Evolutionary conservation across 352 stramenopile species (phyloP), one percentile per base, ranked within the genome.

Genomic region (Phytopythium oedochilum): DNA sequence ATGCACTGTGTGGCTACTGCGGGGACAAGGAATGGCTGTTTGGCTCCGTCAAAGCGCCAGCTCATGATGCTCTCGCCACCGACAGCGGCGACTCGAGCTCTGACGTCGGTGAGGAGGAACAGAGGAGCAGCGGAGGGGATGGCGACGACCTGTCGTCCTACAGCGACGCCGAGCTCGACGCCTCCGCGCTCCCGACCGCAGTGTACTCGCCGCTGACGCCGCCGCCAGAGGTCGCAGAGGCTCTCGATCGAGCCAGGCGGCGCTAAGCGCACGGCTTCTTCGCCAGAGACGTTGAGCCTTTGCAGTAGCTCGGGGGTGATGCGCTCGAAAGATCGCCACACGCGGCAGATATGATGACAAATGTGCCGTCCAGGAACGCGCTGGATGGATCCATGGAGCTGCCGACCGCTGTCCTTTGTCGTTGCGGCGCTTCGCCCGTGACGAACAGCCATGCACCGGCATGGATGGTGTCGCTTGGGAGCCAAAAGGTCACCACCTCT

Each of bases 181-280:
- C 39, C 6, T 29, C 29, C 5, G 5, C 48, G 31, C 42, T 60
- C 25, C 29, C 29, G 46, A 10, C 63, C 40, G 20, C 45, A 49
- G 10, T 18, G 26, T 66, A 78, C 50, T 56, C 79, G 38, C 57
- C 55, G 11, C 50, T 83, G 40, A 75, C 46, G 15, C 70, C 73
- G 1, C 70, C 73, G 9, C 70, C 73, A 39, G 73, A 80, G 44
- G 66, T 83, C 39, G 60, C 66, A 25, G 73, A 71, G 55, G 73
- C 60, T 50, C 65, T 83, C 43, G 63, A 58, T 28, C 66, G 60
- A 23, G 64, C 64, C 10, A 73, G 22, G 10, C 18, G 5, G 18
- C 45, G 39, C 6, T 45, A 5, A 43, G 38, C 18, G 14, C 1
- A 7, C 38, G 38, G 4, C 31, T n/a, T n/a, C n/a, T n/a, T n/a